phyloP scores from a whole-genome alignment of 1,139 yeast species.

The Pneumocystis oryctolagi region DNA sequence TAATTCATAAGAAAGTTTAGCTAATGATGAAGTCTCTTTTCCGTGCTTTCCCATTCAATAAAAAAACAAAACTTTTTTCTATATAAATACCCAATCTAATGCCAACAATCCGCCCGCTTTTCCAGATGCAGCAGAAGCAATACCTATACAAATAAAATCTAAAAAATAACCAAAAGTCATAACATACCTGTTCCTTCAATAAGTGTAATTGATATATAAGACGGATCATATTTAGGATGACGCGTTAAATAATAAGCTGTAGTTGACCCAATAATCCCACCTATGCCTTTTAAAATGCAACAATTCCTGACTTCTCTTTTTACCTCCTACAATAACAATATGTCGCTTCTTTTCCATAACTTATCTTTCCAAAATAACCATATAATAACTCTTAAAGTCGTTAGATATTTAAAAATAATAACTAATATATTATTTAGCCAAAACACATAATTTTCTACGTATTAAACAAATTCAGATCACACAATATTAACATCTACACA shows the following conservation, averaged over 20 bases:
- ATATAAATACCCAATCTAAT: constrained; percentile 25
- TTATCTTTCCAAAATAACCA: background rate
- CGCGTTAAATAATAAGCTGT: constrained; percentile 77
- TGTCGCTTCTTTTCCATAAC: background rate
- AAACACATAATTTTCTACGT: no score
- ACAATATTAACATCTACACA: no score
- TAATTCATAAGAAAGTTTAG: constrained; percentile 69
- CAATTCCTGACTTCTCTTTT: background rate
- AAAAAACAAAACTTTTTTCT: background rate
- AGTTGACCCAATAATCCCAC: constrained; percentile 92
- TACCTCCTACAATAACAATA: background rate
- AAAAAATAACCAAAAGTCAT: background rate
- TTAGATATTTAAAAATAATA: no score
- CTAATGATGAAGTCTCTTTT: constrained; percentile 95
- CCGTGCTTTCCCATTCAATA: constrained; percentile 23
- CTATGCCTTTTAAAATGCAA: constrained; percentile 22
- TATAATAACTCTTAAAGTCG: no score
- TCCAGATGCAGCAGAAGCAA: constrained; percentile 93
- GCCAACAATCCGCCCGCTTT: constrained; percentile 94
- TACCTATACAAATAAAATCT: constrained; percentile 20
- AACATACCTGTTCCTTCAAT: constrained; percentile 63
- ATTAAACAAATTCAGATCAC: no score
- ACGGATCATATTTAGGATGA: constrained; percentile 65
- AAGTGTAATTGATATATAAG: constrained; percentile 67
- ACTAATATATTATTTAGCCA: no score